Conservation (phyloP, 176 grass and related monocot genomes). For the Elymus sibiricus region DNA sequence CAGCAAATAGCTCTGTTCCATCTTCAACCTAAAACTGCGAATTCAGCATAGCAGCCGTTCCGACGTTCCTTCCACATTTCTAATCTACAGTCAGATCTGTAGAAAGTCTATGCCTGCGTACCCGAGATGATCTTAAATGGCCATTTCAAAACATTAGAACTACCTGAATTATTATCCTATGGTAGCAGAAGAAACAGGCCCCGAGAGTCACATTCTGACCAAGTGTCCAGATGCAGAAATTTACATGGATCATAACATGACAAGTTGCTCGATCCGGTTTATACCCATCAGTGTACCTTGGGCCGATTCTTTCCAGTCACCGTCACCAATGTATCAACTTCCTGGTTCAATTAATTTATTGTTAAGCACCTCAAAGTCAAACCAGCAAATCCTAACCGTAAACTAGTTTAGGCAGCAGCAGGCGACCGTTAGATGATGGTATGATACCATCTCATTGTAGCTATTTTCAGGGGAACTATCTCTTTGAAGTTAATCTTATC, state of each 20-base stretch:
- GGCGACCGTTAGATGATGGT: background rate
- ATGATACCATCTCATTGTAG: background rate
- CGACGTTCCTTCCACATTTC: background rate
- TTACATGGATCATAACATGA: background rate
- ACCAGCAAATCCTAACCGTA: background rate
- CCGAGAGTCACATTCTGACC: background rate
- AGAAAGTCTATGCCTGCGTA: background rate
- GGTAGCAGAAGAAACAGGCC: background rate
- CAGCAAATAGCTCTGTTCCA: too few relatives aligned
- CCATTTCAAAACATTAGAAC: background rate
- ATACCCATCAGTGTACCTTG: background rate
- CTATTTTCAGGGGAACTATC: background rate
- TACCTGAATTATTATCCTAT: background rate
- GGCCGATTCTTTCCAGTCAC: background rate
- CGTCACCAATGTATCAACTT: background rate
- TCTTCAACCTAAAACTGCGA: too few relatives aligned
- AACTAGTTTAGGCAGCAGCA: background rate
- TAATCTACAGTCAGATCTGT: background rate
- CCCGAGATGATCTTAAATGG: background rate
- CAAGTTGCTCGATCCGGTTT: background rate
- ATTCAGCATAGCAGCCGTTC: background rate
- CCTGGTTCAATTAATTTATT: background rate
- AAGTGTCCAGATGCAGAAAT: background rate
- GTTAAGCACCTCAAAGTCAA: constrained; percentile 31
- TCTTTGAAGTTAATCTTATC: background rate